A percentile compares a stretch with the other conserved stretches of the same genome.
Evolutionary conservation across 2,329 filamentous ascomycete species (phyloP).

Genomic region (Exophiala alcalophila): DNA sequence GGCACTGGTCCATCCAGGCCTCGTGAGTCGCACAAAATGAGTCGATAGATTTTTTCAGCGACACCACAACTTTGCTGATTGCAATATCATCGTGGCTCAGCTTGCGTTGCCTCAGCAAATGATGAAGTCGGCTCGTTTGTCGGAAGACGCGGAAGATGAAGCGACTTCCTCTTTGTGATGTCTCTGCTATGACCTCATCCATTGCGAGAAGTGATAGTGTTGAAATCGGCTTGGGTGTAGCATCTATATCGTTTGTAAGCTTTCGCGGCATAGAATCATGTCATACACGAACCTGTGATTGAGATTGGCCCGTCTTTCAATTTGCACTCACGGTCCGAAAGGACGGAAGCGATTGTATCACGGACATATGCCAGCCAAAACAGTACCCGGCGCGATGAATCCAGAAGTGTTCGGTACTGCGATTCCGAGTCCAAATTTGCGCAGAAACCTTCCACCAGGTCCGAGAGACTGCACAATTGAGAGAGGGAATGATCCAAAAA

Average conservation of each 20-base stretch:
- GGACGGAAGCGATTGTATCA: slow-evolving; percentile 7
- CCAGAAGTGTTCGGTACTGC: slow-evolving; percentile 2
- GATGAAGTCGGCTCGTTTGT: neutral
- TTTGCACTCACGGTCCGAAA: neutral
- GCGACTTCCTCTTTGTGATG: slow-evolving; percentile 1
- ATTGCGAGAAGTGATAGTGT: neutral
- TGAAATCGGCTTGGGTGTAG: neutral
- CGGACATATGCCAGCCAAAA: slow-evolving; percentile 4
- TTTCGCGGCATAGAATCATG: neutral
- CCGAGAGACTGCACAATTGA: neutral
- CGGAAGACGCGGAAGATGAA: slow-evolving; percentile 4
- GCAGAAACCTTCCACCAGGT: neutral
- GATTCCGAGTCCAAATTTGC: slow-evolving; percentile 1
- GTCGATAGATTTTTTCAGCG: slow-evolving; percentile 4
- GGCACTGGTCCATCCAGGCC: slow-evolving; percentile 7
- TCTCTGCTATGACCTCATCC: slow-evolving; percentile 1
- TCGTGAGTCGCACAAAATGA: slow-evolving; percentile 4
- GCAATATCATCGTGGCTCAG: neutral
- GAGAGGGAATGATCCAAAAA: slow-evolving; percentile 7
- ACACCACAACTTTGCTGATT: neutral
- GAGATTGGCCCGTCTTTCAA: slow-evolving; percentile 1
- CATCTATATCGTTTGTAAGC: slow-evolving; percentile 2
- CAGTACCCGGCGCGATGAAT: neutral
- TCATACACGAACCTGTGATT: neutral
- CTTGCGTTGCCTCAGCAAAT: neutral